Conservation (phyloP, 2,329 filamentous ascomycete genomes). For the Phialophora verrucosa region DNA sequence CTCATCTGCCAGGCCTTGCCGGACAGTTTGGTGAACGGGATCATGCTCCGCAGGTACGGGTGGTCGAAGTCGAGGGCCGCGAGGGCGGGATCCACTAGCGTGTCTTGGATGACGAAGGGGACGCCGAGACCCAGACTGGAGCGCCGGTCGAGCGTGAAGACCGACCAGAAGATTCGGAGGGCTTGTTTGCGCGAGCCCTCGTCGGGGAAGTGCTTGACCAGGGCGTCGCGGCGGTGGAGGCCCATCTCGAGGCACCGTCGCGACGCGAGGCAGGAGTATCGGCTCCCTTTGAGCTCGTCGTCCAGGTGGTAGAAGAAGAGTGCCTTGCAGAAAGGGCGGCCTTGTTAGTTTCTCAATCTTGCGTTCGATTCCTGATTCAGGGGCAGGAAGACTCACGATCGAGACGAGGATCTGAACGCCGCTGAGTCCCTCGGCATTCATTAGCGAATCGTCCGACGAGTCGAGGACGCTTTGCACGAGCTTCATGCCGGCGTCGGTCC, state of each 20-base stretch:
- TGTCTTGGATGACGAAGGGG: constrained; percentile 21
- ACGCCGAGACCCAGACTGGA: constrained; percentile 23
- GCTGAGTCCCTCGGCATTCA: constrained; percentile 14
- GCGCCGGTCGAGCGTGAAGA: constrained; percentile 21
- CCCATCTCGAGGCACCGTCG: constrained; percentile 22
- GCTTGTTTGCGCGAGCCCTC: constrained; percentile 6
- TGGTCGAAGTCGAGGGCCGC: constrained; percentile 16
- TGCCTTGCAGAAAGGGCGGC: background rate
- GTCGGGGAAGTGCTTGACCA: constrained; percentile 19
- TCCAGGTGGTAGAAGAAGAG: constrained; percentile 18
- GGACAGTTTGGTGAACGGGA: constrained; percentile 23
- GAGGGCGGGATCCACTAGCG: constrained; percentile 15
- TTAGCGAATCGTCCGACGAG: constrained; percentile 12
- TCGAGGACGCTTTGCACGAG: constrained; percentile 17
- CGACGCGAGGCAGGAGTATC: constrained; percentile 20
- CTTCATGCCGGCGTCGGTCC: constrained; percentile 4
- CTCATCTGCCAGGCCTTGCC: constrained; percentile 26
- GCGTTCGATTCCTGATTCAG: no score
- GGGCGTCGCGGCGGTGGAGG: constrained; percentile 19
- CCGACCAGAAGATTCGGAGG: constrained; percentile 22
- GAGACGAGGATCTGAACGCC: constrained; percentile 17
- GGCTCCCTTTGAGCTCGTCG: constrained; percentile 18
- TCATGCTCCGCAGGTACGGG: constrained; percentile 14
- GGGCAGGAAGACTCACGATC: constrained; percentile 12
- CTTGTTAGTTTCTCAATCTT: background rate